Conservation (phyloP, 2,329 filamentous ascomycete genomes). For the Ophiostoma ips region DNA sequence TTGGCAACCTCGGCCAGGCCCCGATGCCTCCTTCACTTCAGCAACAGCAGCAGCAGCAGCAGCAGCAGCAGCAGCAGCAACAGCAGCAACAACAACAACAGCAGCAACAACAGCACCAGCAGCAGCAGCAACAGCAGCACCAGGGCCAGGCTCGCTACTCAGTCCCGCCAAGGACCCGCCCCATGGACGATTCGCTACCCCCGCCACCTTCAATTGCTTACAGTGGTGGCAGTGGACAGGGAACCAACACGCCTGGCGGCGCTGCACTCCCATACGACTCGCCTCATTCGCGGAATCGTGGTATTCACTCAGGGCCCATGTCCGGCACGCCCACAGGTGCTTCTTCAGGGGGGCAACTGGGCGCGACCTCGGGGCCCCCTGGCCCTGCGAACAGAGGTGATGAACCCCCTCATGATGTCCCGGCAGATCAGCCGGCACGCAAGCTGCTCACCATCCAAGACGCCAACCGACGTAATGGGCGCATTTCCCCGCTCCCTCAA, state of each 20-base stretch:
- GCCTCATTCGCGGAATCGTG: background rate
- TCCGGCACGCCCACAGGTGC: background rate
- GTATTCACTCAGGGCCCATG: background rate
- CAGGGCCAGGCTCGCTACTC: slow-evolving; percentile 13
- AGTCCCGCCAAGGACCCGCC: slow-evolving; percentile 24
- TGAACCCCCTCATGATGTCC: slow-evolving; percentile 32
- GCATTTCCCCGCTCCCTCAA: slow-evolving; percentile 78
- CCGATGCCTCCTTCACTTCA: slow-evolving; percentile 7
- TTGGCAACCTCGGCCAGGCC: slow-evolving; percentile 22
- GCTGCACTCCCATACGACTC: background rate
- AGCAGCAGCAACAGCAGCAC: slow-evolving; percentile 16
- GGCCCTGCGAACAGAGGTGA: slow-evolving; percentile 11
- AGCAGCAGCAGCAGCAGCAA: slow-evolving; percentile 20
- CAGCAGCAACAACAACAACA: slow-evolving; percentile 17
- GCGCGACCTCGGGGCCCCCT: slow-evolving; percentile 26
- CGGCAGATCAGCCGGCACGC: slow-evolving; percentile 45
- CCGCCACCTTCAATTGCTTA: slow-evolving; percentile 38
- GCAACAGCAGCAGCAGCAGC: too few relatives aligned
- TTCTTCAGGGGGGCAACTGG: background rate
- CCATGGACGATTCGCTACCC: slow-evolving; percentile 28
- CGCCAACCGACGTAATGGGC: slow-evolving; percentile 59
- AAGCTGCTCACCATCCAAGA: slow-evolving; percentile 68
- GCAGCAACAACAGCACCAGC: slow-evolving; percentile 20
- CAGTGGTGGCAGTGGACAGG: slow-evolving; percentile 17
- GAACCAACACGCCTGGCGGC: background rate